phyloP scores from a whole-genome alignment of 345 rosid species.

The Eucalyptus shirleyi region DNA sequence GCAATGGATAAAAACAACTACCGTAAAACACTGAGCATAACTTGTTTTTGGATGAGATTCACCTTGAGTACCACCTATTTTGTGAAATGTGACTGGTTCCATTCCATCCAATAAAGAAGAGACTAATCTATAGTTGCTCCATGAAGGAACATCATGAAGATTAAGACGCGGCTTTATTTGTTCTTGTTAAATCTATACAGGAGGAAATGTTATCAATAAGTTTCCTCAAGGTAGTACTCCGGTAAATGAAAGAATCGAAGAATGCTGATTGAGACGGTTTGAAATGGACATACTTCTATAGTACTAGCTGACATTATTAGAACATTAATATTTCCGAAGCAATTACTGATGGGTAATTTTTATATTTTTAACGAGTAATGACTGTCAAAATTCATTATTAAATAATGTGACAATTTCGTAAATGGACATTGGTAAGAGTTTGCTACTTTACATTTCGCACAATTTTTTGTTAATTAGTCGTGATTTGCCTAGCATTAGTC shows the following conservation, averaged over 20 bases:
- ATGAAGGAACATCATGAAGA: background rate
- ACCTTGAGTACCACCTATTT: background rate
- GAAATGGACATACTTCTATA: background rate
- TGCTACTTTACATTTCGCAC: background rate
- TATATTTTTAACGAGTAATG: background rate
- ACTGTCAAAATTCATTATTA: background rate
- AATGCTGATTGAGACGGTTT: background rate
- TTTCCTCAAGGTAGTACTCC: background rate
- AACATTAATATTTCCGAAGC: background rate
- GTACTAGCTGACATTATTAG: background rate
- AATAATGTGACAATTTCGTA: background rate
- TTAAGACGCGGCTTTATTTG: background rate
- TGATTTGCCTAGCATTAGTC: background rate
- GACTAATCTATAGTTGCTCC: background rate
- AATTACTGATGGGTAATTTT: background rate
- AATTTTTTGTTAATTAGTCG: background rate
- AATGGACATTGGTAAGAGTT: background rate
- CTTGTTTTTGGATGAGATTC: background rate
- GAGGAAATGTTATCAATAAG: background rate
- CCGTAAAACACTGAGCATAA: background rate
- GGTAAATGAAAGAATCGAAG: background rate
- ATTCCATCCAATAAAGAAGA: background rate
- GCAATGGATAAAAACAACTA: background rate
- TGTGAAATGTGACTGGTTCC: background rate
- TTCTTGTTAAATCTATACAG: background rate